Base-by-base conservation (phyloP, 306 rosid species). In the Vigna radiata region DNA sequence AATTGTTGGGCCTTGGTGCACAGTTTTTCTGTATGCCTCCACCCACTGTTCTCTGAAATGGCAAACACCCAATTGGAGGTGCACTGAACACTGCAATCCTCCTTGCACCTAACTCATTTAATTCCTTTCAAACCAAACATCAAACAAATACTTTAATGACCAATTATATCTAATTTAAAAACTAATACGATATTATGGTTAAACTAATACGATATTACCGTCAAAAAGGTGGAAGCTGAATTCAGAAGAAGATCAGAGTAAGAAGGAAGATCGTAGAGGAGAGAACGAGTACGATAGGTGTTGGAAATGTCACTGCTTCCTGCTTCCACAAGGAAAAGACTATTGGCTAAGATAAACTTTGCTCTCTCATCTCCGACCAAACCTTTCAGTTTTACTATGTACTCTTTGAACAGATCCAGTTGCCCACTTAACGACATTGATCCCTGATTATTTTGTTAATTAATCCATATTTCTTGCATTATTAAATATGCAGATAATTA, bases 221-320 rank as follows among this genome's bases (percentile, higher is more conserved):
- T 54, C 3, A 91, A 17, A 73, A 84, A 88, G 54, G 47, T 41
- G 23, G 81, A 64, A 21, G 97, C 97, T 0, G 58, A 73, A 13
- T 41, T 78, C 72, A 77, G 70, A 83, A 91, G 72, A 18, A 89
- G 60, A 25, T 89, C 86, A 13, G 87, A 62, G 75, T 91, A 91
- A 47, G 88, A 29, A 66, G 97, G 86, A 39, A 89, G 58, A 60
- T 86, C 85, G 23, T 89, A 89, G 4, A 84, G 80, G 0, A 81
- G 12, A 62, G 84, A 76, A 61, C 97, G 77, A 3, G 54, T 17
- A 8, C 55, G 83, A 33, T 89, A 91, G 1, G 97, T 88, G 74
- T 89, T 91, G 52, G 92, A 86, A 46, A 91, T 85, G 83, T 91
- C 97, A 48, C 89, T 88, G 65, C 92, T 89, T n/a, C 97, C 94